A percentile compares a stretch with the other conserved stretches of the same genome.
Evolutionary conservation across 2,329 filamentous ascomycete genomes (phyloP).

Genomic region (Furcasterigmium sp.): DNA sequence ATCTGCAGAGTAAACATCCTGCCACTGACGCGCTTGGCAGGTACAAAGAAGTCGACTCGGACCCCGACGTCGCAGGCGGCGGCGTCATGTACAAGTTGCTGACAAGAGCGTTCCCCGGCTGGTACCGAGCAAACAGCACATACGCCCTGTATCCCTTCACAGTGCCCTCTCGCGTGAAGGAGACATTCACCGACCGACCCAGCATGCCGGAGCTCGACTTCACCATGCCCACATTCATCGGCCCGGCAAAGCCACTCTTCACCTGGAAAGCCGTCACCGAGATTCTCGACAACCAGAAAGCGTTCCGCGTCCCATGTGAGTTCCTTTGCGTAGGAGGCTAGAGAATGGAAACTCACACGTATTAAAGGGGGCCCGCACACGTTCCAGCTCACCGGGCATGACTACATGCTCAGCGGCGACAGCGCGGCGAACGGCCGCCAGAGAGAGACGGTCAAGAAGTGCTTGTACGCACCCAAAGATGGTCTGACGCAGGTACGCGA

Average conservation of each 20-base stretch:
- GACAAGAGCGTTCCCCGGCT: slow-evolving; percentile 21
- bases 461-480: slow-evolving; percentile 13
- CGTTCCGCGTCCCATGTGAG: slow-evolving; percentile 35
- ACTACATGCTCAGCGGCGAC: slow-evolving; percentile 16
- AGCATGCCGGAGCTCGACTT: slow-evolving; percentile 8
- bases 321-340: neutral
- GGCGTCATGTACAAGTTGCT: slow-evolving; percentile 16
- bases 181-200: slow-evolving; percentile 23
- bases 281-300: slow-evolving; percentile 45
- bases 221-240: slow-evolving; percentile 18
- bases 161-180: slow-evolving; percentile 8
- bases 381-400: slow-evolving; percentile 17
- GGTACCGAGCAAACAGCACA: slow-evolving; percentile 26
- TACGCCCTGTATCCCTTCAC: slow-evolving; percentile 23
- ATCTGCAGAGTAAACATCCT: neutral
- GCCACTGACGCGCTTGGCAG: neutral
- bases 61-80: slow-evolving; percentile 31
- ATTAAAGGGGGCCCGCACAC: slow-evolving; percentile 15
- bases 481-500: slow-evolving; percentile 12
- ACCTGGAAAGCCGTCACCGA: slow-evolving; percentile 48
- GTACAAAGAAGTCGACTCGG: slow-evolving; percentile 32
- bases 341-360: neutral
- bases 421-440: slow-evolving; percentile 10
- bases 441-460: slow-evolving; percentile 9
- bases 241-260: slow-evolving; percentile 29